Evolutionary conservation across 225 moss, liverwort and hornwort species (phyloP), one percentile per base, ranked within the genome.

Genomic region (Bryum argenteum): DNA sequence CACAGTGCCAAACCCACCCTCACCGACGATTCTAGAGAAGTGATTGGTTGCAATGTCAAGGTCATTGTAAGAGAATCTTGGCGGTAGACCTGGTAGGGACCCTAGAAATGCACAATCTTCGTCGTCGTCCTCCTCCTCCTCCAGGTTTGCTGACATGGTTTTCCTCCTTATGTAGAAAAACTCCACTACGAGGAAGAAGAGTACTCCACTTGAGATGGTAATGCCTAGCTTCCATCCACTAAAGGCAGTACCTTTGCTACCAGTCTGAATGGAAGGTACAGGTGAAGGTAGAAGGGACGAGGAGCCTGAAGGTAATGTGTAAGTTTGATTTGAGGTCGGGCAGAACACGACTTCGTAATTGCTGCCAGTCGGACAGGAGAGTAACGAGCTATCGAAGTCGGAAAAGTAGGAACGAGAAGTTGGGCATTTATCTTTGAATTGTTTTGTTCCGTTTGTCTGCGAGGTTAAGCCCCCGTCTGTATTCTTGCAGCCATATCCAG

Each of bases 1-100:
- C 0, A 86, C 77, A 0, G 75, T 57, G 10, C 83, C 83, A 16
- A 83, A 85, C 5, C 76, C 71, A 6, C 80, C 80, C 22, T 18
- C 41, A 3, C 84, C 83, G 9, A 89, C 28, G 68, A 74, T 11
- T 67, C 57, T 69, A 16, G 28, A 56, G 71, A 77, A 77, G 13
- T 66, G 52, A 0, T 42, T 58, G n/a, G 78, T 71, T 33, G 65
- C 78, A 2, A 24, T 2, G 16, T 43, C 63, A 7, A 77, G 63
- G 1, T 65, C 70, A 8, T 69, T 63, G 62, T 75, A 71, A 0
- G 58, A 61, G 10, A 77, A 75, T 22, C 52, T 65, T 26, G 44
- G 44, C n/a, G 66, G 50, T 33, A 66, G 66, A 11, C 66, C 62
- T 9, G 42, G 42, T 0, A 63, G 18, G 3, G 44, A 63, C 22